Evolutionary conservation across 1,284 basidiomycete species (phyloP), one percentile per base, ranked within the genome.

Genomic region (Austroboletus niveus): DNA sequence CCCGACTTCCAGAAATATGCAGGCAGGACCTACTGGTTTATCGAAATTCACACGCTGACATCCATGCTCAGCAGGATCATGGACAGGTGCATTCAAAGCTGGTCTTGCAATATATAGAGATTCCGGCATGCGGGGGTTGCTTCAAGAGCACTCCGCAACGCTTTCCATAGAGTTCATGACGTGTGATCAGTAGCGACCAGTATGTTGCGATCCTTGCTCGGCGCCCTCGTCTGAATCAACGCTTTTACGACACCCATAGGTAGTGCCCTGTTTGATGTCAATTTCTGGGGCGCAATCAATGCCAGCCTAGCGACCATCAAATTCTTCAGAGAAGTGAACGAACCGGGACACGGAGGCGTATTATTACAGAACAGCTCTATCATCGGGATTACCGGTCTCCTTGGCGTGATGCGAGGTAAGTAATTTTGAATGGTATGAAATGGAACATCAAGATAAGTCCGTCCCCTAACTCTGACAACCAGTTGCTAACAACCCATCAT

Each of bases 71-170:
- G 40, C 50, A 89, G 92, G 92, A 42, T 80, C 86, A 20, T 95
- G 91, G 87, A 83, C 81, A 56, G 94, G 97, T 32, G 85, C 94
- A 15, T 85, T 91, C 61, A 76, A 82, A 51, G 97, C 97, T 20
- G 87, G 83, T n/a, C 75, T 73, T 30, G 79, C 85, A 55, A 98
- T 99, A 59, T 93, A 93, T 64, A 70, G 68, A 50, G 75, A 87
- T 17, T 75, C 77, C 45, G 97, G 97, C 2, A 57, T 86, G 9
- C 74, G 85, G 47, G 96, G 94, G 0, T 76, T 99, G 42, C 85
- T 98, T 56, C 95, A 98, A 76, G 97, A 97, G 2, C 96, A 99
- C 70, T 93, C 92, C 24, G 92, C 93, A 27, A 98, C 96, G 5
- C 76, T 90, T 47, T 72, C 89, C 47, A 91, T 99, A 71, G 98